Conservation (phyloP, 2,329 filamentous ascomycete genomes). For the Trichoderma sp. region DNA sequence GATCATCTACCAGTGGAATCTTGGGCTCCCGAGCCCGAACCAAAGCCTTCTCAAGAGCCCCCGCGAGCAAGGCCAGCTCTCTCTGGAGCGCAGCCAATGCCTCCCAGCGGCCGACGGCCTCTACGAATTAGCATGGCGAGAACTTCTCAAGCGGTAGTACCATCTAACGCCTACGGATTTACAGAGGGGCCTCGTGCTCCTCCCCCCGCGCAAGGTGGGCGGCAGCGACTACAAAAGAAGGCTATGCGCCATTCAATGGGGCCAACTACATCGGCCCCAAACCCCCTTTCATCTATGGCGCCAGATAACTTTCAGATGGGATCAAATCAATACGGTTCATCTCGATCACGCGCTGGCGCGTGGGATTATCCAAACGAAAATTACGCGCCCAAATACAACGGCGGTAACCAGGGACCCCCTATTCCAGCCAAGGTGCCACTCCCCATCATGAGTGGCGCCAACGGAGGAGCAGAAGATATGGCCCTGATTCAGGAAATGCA, state of each 20-base stretch:
- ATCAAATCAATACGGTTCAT: slow-evolving; percentile 38
- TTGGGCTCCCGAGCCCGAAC: slow-evolving; percentile 76
- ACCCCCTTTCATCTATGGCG: slow-evolving; percentile 56
- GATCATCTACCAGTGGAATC: slow-evolving; percentile 77
- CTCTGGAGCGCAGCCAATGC: slow-evolving; percentile 55
- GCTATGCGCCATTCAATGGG: slow-evolving; percentile 47
- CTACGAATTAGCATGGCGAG: slow-evolving; percentile 49
- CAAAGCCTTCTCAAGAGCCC: slow-evolving; percentile 39
- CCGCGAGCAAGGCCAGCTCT: slow-evolving; percentile 48
- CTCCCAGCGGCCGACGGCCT: slow-evolving; percentile 52
- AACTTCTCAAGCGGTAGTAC: slow-evolving; percentile 50
- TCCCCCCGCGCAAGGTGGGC: slow-evolving; percentile 41
- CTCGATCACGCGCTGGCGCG: slow-evolving; percentile 48
- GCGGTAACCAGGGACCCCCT: slow-evolving; percentile 48
- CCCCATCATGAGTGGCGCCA: slow-evolving; percentile 47
- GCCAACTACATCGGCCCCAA: slow-evolving; percentile 42
- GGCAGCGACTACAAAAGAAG: slow-evolving; percentile 68
- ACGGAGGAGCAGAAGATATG: slow-evolving; percentile 50
- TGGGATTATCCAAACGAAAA: slow-evolving; percentile 60
- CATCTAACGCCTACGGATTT: slow-evolving; percentile 37
- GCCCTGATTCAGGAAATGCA: slow-evolving; percentile 72
- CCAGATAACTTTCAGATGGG: slow-evolving; percentile 54
- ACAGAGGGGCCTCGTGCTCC: slow-evolving; percentile 39
- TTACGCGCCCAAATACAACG: slow-evolving; percentile 46
- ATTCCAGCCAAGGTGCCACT: slow-evolving; percentile 72